Evolutionary conservation across 768 basidiomycete genomes (phyloP).

Genomic region (Floccularia luteovirens): DNA sequence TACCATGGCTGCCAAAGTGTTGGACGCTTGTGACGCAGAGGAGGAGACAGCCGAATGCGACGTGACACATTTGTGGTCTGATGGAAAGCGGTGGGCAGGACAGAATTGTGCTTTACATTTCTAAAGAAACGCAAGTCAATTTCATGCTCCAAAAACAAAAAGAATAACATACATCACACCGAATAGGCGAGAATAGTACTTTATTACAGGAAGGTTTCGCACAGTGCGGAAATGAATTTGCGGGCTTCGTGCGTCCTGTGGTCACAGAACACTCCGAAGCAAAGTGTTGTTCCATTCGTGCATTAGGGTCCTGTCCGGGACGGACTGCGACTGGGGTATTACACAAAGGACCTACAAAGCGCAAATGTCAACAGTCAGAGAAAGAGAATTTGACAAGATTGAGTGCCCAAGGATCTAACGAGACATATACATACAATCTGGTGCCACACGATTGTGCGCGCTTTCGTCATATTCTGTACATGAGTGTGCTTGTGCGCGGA

Average conservation of each 20-base stretch:
- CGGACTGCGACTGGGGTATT: conserved; percentile 66
- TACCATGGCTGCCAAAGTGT: conserved; percentile 21
- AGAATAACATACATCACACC: conserved; percentile 54
- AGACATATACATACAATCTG: conserved; percentile 45
- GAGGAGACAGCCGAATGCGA: conserved; percentile 11
- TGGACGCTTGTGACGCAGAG: conserved; percentile 9
- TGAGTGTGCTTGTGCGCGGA: conserved; percentile 56
- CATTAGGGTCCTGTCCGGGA: conserved; percentile 75
- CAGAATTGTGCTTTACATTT: conserved; percentile 70
- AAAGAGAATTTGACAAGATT: not conserved
- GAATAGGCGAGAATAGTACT: conserved; percentile 65
- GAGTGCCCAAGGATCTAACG: not conserved
- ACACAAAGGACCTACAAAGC: conserved; percentile 82
- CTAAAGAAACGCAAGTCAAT: conserved; percentile 24
- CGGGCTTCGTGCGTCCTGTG: conserved; percentile 48
- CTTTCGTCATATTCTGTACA: conserved; percentile 67
- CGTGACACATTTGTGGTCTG: conserved; percentile 58
- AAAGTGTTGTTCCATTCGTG: conserved; percentile 75
- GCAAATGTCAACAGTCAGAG: conserved; percentile 15
- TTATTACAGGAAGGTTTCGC: conserved; percentile 61
- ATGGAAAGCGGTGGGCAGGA: conserved; percentile 71
- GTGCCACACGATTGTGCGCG: conserved; percentile 69
- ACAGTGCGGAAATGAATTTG: conserved; percentile 48
- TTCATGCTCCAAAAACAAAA: conserved; percentile 2
- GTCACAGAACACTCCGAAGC: conserved; percentile 56